These are phyloP conservation scores for sweet orange (Citrus sinensis) DNA, from an alignment of 345 rosid genomes.

Conservation along the genomic window DVS_A1.0 CM039163.1:35804001-35804500, in stretches of 20 bases:
- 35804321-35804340: constrained; percentile 25
- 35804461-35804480: constrained; percentile 17
- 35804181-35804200: constrained; percentile 2
- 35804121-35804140: background rate
- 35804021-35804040: background rate
- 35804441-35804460: constrained; percentile 9
- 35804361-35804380: constrained; percentile 2
- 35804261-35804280: constrained; percentile 20
- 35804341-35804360: background rate
- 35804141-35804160: constrained; percentile 25
- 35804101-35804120: background rate
- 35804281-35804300: constrained; percentile 10
- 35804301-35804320: constrained; percentile 6
- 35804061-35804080: background rate
- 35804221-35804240: constrained; percentile 6
- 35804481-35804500: constrained; percentile 9
- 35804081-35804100: background rate
- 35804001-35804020: too few species aligned
- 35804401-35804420: constrained; percentile 18
- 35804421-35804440: constrained; percentile 11
- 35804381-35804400: constrained; percentile 7
- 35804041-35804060: constrained; percentile 24
- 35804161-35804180: constrained; percentile 6
- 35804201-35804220: background rate
- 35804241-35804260: constrained; percentile 12